Percentiles rank a stretch among this genome's conserved stretches.
These are phyloP conservation scores for Agrocybe pediades DNA, from an alignment of 768 basidiomycete genomes.

Conservation along the genomic window DNA sequence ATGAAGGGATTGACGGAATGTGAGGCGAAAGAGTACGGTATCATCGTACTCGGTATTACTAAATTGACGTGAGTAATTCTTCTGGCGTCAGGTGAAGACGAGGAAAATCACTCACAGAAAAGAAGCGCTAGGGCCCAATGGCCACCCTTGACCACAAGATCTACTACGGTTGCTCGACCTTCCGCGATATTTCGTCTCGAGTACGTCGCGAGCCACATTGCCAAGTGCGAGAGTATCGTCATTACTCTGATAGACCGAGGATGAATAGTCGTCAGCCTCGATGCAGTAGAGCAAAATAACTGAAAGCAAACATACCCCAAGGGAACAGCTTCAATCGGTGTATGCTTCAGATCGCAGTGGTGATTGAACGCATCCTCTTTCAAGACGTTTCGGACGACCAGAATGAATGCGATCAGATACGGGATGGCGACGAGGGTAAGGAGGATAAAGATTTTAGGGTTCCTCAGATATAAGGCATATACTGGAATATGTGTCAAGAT, in stretches of 20 bases:
- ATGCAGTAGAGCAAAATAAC: background rate
- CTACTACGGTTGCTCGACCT: slow-evolving; percentile 7
- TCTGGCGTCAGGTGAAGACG: background rate
- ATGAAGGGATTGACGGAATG: slow-evolving; percentile 8
- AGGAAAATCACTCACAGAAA: background rate
- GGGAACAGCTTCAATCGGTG: slow-evolving; percentile 3
- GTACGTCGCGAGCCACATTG: slow-evolving; percentile 9
- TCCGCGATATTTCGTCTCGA: slow-evolving; percentile 8
- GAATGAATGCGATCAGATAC: slow-evolving; percentile 1
- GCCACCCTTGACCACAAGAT: slow-evolving; percentile 8
- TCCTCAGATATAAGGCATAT: slow-evolving; percentile 10
- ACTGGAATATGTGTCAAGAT: background rate
- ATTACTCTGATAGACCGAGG: background rate
- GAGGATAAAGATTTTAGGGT: slow-evolving; percentile 1
- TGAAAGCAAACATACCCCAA: slow-evolving; percentile 4
- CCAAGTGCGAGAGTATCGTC: slow-evolving; percentile 3
- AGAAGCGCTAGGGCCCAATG: slow-evolving; percentile 6
- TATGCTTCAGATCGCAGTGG: slow-evolving; percentile 3
- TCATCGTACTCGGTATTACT: slow-evolving; percentile 2
- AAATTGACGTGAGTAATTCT: background rate
- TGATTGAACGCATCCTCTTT: slow-evolving; percentile 3
- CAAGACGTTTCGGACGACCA: background rate
- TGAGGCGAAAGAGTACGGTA: slow-evolving; percentile 5
- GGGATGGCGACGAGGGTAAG: slow-evolving; percentile 1
- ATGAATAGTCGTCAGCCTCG: background rate